phyloP scores from a whole-genome alignment of 2,329 filamentous ascomycete genomes.

The Phialophora macrospora region DNA sequence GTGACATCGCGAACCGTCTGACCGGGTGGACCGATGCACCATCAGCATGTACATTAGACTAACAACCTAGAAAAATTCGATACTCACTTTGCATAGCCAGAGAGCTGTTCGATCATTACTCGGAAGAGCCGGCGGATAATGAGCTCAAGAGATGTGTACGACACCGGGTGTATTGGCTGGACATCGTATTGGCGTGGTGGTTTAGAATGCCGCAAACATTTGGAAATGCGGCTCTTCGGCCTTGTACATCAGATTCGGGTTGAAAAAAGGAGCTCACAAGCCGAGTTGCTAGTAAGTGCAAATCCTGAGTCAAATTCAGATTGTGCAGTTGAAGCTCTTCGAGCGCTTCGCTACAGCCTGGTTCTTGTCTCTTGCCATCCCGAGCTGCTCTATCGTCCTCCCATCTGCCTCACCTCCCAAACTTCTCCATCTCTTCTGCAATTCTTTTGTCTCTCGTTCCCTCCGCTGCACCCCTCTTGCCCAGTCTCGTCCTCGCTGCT shows the following conservation, averaged over 20 bases:
- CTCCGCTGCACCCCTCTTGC: no score
- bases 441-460: background rate
- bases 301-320: background rate
- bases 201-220: background rate
- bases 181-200: background rate
- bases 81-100: background rate
- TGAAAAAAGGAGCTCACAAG: background rate
- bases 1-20: constrained; percentile 58
- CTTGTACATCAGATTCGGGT: background rate
- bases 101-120: background rate
- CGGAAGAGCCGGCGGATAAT: background rate
- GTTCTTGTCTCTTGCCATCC: background rate
- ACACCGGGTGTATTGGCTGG: background rate
- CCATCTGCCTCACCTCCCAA: background rate
- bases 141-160: background rate
- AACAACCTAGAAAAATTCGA: background rate
- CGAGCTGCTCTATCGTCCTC: background rate
- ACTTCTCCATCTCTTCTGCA: background rate
- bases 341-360: background rate
- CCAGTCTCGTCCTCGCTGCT: background rate
- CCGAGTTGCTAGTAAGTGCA: background rate
- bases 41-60: constrained; percentile 32
- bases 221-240: background rate
- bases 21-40: constrained; percentile 46
- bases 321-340: background rate